Percentiles rank a stretch among this genome's conserved stretches.
phyloP scores from a whole-genome alignment of 2,329 filamentous ascomycete species.

The Arthrobotrys conoides region DNA sequence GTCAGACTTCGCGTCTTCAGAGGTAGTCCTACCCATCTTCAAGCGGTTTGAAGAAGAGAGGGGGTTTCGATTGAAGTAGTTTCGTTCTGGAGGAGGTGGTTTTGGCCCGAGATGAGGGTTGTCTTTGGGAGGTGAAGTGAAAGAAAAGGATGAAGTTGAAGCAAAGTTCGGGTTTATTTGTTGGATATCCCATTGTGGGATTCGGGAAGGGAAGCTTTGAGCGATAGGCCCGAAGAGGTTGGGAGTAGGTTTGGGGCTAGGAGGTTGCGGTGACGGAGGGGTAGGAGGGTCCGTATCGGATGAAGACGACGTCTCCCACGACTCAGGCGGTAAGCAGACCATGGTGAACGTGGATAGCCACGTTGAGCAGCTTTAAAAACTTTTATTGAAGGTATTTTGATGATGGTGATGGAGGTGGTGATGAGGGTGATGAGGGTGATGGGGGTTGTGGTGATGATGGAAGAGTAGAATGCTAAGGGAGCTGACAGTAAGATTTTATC shows the following conservation, averaged over 20 bases:
- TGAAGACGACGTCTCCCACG: not conserved
- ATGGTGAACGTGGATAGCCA: not conserved
- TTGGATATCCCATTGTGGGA: not conserved
- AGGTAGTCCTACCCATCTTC: not conserved
- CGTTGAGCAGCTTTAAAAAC: not conserved
- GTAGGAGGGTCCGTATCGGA: not conserved
- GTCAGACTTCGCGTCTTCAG: not conserved
- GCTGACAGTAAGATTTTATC: not conserved
- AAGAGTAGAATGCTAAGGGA: not conserved
- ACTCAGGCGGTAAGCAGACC: not conserved
- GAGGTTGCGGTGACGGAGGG: not conserved
- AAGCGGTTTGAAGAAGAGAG: not conserved
- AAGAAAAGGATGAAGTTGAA: not conserved
- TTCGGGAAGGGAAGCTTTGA: not conserved
- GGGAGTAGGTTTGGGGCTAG: not conserved
- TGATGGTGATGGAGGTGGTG: not conserved
- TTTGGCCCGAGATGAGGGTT: not conserved
- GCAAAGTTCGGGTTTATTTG: conserved; percentile 1
- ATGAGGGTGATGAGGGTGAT: not conserved
- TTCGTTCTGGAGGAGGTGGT: not conserved
- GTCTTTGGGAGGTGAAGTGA: not conserved
- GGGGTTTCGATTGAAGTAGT: not conserved
- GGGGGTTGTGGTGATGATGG: not conserved
- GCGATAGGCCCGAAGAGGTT: not conserved
- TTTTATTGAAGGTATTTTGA: not conserved